Conservation (phyloP, 345 rosid genomes). For the Sonneratia caseolaris region DNA sequence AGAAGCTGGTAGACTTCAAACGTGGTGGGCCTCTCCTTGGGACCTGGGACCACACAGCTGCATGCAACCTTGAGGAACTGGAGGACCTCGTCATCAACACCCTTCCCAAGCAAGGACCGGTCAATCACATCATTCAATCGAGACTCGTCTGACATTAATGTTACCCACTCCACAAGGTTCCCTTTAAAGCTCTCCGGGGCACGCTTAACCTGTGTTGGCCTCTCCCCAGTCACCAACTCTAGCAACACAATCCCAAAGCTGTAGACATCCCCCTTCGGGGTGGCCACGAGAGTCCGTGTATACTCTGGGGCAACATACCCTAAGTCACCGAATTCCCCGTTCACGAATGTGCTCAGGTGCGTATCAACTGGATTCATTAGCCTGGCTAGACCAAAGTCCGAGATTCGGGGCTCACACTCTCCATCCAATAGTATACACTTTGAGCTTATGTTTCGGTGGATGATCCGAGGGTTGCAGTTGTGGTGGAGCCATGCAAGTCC, state of each 20-base stretch:
- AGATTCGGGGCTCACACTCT: slow-evolving; percentile 76
- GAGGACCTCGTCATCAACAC: slow-evolving; percentile 58
- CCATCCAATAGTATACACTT: slow-evolving; percentile 75
- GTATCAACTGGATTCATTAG: slow-evolving; percentile 93
- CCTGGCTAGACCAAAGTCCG: slow-evolving; percentile 95
- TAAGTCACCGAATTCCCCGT: slow-evolving; percentile 93
- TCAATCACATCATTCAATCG: slow-evolving; percentile 65
- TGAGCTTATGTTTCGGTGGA: slow-evolving; percentile 92
- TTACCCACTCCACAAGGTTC: slow-evolving; percentile 77
- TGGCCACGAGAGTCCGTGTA: slow-evolving; percentile 69
- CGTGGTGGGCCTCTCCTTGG: slow-evolving; percentile 87
- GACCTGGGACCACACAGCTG: slow-evolving; percentile 42
- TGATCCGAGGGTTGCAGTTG: slow-evolving; percentile 84
- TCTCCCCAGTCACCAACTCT: slow-evolving; percentile 86
- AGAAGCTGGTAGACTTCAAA: slow-evolving; percentile 79
- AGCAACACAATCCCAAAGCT: slow-evolving; percentile 91
- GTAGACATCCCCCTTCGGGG: slow-evolving; percentile 91
- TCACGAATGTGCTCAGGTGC: slow-evolving; percentile 90
- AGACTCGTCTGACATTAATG: slow-evolving; percentile 35
- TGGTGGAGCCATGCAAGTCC: slow-evolving; percentile 98
- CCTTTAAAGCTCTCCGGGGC: slow-evolving; percentile 82
- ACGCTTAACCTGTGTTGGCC: slow-evolving; percentile 47
- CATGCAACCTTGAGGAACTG: slow-evolving; percentile 82
- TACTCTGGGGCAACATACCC: slow-evolving; percentile 97
- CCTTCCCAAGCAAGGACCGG: slow-evolving; percentile 40